phyloP scores from a whole-genome alignment of 2,329 filamentous ascomycete species.

The Diaporthe longicolla region DNA sequence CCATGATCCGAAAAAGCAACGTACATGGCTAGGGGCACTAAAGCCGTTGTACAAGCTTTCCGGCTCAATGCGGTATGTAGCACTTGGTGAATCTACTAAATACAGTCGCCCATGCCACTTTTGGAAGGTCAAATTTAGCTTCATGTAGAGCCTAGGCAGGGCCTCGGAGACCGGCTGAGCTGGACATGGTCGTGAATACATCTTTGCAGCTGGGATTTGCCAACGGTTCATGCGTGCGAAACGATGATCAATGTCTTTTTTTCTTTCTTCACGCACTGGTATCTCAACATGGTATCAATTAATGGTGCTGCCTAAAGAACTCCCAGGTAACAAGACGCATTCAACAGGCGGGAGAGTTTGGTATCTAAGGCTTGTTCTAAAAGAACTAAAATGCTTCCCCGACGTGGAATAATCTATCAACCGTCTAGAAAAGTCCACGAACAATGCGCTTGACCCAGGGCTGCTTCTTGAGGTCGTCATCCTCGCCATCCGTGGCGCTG shows the following conservation, averaged over 20 bases:
- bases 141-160: background rate
- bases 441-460: conserved; percentile 54
- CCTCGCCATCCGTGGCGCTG: conserved; percentile 60
- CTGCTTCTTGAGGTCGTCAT: conserved; percentile 49
- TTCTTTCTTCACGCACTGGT: background rate
- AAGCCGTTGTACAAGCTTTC: conserved; percentile 3
- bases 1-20: background rate
- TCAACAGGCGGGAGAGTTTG: background rate
- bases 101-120: conserved; percentile 1
- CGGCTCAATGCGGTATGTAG: conserved; percentile 21
- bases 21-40: background rate
- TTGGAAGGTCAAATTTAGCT: conserved; percentile 14
- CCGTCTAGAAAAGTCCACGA: conserved; percentile 53
- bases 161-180: background rate
- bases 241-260: background rate
- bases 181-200: background rate
- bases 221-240: background rate
- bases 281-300: conserved; percentile 20
- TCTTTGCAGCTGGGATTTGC: background rate
- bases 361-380: background rate
- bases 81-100: background rate
- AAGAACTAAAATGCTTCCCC: background rate
- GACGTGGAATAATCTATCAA: background rate
- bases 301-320: no score
- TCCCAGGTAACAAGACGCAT: background rate